Percentiles rank a stretch among this genome's conserved stretches.
phyloP scores from a whole-genome alignment of 1,284 basidiomycete genomes.

The Malassezia japonica region DNA sequence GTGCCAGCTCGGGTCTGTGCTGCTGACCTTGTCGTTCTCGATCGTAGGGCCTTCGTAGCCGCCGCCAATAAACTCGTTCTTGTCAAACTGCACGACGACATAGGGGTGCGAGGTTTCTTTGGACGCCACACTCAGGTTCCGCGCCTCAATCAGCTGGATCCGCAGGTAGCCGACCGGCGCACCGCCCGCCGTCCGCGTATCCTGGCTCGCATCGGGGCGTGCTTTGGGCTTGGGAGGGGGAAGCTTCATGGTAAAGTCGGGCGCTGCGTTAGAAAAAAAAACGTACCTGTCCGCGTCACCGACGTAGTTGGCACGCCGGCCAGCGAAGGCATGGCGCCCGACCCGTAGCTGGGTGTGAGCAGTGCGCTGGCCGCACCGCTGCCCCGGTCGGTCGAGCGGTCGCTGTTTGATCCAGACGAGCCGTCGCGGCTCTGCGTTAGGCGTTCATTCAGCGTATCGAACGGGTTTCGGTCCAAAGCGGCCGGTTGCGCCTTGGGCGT shows the following conservation, averaged over 20 bases:
- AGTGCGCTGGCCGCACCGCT: slow-evolving; percentile 8
- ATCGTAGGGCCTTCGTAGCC: slow-evolving; percentile 67
- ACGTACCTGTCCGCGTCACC: slow-evolving; percentile 1
- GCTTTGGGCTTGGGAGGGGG: slow-evolving; percentile 33
- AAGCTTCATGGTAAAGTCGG: slow-evolving; percentile 46
- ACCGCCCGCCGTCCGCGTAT: slow-evolving; percentile 31
- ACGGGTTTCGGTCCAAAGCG: slow-evolving; percentile 10
- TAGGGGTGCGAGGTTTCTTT: slow-evolving; percentile 64
- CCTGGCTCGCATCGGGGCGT: slow-evolving; percentile 17
- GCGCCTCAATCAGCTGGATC: slow-evolving; percentile 86
- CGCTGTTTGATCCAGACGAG: no score
- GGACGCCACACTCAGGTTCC: slow-evolving; percentile 57
- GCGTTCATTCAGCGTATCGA: slow-evolving; percentile 9
- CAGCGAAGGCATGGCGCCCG: background rate
- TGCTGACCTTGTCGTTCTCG: slow-evolving; percentile 54
- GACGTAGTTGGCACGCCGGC: background rate
- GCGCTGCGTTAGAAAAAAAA: no score
- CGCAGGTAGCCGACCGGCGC: slow-evolving; percentile 67
- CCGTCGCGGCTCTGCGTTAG: background rate
- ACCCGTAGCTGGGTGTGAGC: slow-evolving; percentile 9
- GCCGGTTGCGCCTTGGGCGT: slow-evolving; percentile 14
- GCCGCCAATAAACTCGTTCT: slow-evolving; percentile 89
- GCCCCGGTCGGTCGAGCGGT: slow-evolving; percentile 1
- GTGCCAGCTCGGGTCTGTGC: slow-evolving; percentile 80
- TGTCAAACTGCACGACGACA: slow-evolving; percentile 94